Base-by-base conservation (phyloP, 2,329 filamentous ascomycete species). In the Dactylellina drechsleri region DNA sequence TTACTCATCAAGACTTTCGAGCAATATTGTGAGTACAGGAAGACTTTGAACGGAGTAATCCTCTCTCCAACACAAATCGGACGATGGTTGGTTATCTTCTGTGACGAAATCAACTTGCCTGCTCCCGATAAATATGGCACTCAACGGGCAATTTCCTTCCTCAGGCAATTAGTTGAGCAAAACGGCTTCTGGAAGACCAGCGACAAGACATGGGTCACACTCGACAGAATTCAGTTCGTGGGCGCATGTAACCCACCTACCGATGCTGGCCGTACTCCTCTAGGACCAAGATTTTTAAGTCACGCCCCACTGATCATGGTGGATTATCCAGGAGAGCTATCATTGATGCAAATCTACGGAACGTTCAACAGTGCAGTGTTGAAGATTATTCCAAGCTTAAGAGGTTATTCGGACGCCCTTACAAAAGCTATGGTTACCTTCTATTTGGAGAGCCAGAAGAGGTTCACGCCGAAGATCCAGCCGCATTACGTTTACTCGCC, bases 241-340 rank as follows among this genome's bases (percentile, higher is more conserved):
- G 95, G 95, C 79, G 95, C 95, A 80, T 99, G 95, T 82, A 99
- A 99, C 83, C 96, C 95, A 79, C 95, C 95, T 0, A 98, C 95
- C 0, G 96, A 99, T 83, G 93, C 93, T 78, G 95, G 95, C 26
- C 93, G 95, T 87, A 98, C 95, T 12, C 91, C 95, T 0, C 90
- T 99, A 85, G 95, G 92, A 50, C 89, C 92, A 58, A 88, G 95
- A 79, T 99, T 99, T 87, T 86, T 99, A 78, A 89, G 96, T 72
- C 96, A 99, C 82, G 93, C 95, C 15, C 95, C 95, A n/a, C 88
- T 99, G 65, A 91, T 99, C 83, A 99, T 99, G 96, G 96, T 99
- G 49, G 95, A 99, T 81, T 99, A 99, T 80, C 95, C 95, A 75
- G 95, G 96, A 80, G 93, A 99, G 83, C 86, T 93, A 50, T 99